Percentiles rank a stretch among this genome's conserved stretches.
These are phyloP conservation scores for Aspergillus calidoustus DNA, from an alignment of 2,329 filamentous ascomycete species.

Conservation along the genomic window DNA sequence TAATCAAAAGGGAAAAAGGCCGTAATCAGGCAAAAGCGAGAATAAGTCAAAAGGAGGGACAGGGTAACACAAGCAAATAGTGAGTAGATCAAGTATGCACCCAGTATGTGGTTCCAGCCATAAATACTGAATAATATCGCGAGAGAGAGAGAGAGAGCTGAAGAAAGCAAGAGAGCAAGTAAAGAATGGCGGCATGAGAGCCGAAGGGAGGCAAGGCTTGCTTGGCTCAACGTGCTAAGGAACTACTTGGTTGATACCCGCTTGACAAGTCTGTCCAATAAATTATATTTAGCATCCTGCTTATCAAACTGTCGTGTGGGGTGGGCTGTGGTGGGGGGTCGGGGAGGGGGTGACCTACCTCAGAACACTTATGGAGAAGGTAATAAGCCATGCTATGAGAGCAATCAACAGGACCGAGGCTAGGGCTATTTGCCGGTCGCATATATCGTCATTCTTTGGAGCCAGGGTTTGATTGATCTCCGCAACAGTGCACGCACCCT, in stretches of 20 bases:
- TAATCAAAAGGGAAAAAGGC: constrained; percentile 5
- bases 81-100: neutral
- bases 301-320: neutral
- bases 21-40: constrained; percentile 3
- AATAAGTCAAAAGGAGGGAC: neutral
- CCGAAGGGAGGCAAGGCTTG: neutral
- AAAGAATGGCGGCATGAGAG: neutral
- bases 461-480: constrained; percentile 40
- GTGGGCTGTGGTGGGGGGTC: too few relatives aligned
- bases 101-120: constrained; percentile 15
- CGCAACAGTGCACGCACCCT: constrained; percentile 61
- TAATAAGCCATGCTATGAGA: constrained; percentile 86
- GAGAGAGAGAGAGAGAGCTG: neutral
- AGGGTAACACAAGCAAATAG: neutral
- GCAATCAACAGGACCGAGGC: constrained; percentile 80
- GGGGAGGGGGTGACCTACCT: constrained; percentile 50
- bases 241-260: constrained; percentile 31
- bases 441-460: constrained; percentile 56
- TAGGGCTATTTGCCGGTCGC: constrained; percentile 69
- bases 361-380: constrained; percentile 84
- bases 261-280: constrained; percentile 43
- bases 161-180: neutral
- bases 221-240: neutral
- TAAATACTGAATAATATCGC: constrained; percentile 7
- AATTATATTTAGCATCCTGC: constrained; percentile 31